These are phyloP conservation scores for Aspergillus carlsbadensis DNA, from an alignment of 495 filamentous ascomycete species.

Conservation along the genomic window DNA sequence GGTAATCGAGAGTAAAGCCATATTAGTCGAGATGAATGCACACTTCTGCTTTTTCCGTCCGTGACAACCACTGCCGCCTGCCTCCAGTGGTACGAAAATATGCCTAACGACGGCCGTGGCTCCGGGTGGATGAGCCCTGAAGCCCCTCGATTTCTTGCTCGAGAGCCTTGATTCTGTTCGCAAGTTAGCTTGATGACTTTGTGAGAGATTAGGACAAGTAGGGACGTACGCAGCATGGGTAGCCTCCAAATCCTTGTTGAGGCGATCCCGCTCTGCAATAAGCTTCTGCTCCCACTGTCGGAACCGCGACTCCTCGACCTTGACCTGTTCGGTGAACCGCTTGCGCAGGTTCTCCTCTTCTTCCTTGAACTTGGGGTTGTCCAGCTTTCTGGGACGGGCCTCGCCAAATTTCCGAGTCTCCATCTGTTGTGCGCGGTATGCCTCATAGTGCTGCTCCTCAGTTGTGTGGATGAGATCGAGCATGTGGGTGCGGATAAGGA, in stretches of 20 bases:
- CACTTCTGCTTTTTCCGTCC: constrained; percentile 33
- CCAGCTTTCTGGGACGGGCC: constrained; percentile 91
- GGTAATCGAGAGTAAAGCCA: constrained; percentile 42
- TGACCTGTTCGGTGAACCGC: constrained; percentile 99
- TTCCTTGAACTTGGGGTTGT: constrained; percentile 99
- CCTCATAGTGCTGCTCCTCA: constrained; percentile 98
- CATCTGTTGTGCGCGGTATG: constrained; percentile 98
- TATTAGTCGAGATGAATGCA: constrained; percentile 34
- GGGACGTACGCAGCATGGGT: constrained; percentile 82
- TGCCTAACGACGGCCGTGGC: constrained; percentile 88
- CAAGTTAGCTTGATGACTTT: constrained; percentile 26
- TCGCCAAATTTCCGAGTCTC: constrained; percentile 99
- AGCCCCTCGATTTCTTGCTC: constrained; percentile 90
- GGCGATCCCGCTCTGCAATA: constrained; percentile 92
- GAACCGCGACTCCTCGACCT: constrained; percentile 98
- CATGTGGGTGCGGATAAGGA: constrained; percentile 99
- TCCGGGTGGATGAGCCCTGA: constrained; percentile 89
- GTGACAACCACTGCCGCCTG: constrained; percentile 18
- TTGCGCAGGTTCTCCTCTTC: constrained; percentile 97
- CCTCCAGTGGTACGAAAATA: constrained; percentile 12
- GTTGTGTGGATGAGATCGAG: constrained; percentile 99
- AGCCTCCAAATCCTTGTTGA: constrained; percentile 98
- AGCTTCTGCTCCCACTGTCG: constrained; percentile 99
- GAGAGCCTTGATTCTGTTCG: constrained; percentile 80
- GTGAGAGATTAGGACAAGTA: neutral